phyloP scores from a whole-genome alignment of 352 stramenopile genomes.

The Globisporangium barbulae region DNA sequence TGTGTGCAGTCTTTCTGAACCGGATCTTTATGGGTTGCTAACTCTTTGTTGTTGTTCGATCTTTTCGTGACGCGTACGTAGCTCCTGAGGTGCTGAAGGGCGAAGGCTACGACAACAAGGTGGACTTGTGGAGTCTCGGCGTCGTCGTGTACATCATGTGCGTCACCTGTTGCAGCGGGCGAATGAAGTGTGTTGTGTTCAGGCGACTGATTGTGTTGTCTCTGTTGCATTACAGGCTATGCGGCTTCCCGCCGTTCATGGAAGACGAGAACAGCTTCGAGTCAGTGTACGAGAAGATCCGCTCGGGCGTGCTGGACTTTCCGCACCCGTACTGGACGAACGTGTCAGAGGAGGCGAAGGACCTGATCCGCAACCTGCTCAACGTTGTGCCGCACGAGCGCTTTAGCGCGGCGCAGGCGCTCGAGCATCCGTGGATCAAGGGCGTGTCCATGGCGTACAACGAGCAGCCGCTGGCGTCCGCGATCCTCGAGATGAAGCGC shows the following conservation, averaged over 20 bases:
- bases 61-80: slow-evolving; percentile 5
- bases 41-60: neutral
- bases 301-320: slow-evolving; percentile 74
- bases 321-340: slow-evolving; percentile 85
- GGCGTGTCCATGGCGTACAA: slow-evolving; percentile 63
- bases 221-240: slow-evolving; percentile 39
- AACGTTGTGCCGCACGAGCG: slow-evolving; percentile 70
- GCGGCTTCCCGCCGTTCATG: slow-evolving; percentile 76
- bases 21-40: slow-evolving; percentile 3
- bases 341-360: slow-evolving; percentile 80
- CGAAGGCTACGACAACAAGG: slow-evolving; percentile 86
- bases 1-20: neutral
- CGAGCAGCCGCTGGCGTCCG: slow-evolving; percentile 75
- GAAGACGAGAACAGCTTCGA: slow-evolving; percentile 82
- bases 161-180: slow-evolving; percentile 8
- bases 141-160: slow-evolving; percentile 89
- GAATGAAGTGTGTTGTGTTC: neutral
- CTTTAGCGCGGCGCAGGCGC: slow-evolving; percentile 61
- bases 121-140: slow-evolving; percentile 83
- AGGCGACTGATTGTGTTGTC: neutral
- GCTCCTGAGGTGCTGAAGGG: slow-evolving; percentile 82
- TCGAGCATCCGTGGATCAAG: slow-evolving; percentile 87
- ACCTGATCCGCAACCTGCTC: slow-evolving; percentile 78
- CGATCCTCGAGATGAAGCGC: slow-evolving; percentile 86
- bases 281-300: slow-evolving; percentile 85